Evolutionary conservation across 140 eudicot species (phyloP).

Genomic region (Bidens hawaiensis): DNA sequence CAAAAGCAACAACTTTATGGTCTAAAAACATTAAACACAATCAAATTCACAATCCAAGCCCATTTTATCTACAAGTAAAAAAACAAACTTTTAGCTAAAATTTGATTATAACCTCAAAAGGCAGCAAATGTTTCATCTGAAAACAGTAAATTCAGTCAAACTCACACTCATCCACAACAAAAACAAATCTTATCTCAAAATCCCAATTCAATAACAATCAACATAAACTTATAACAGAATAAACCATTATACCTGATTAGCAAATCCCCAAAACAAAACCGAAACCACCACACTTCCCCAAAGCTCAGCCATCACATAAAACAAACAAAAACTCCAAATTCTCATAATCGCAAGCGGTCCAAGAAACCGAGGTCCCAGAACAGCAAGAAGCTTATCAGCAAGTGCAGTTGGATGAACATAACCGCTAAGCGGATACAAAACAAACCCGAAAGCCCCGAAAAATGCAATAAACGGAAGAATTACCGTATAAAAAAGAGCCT

Average conservation of each 20-base stretch:
- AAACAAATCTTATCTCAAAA: slow-evolving; percentile 1
- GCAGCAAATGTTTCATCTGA: neutral
- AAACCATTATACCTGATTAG: slow-evolving; percentile 78
- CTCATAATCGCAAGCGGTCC: slow-evolving; percentile 95
- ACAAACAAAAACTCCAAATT: slow-evolving; percentile 96
- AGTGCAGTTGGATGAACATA: slow-evolving; percentile 85
- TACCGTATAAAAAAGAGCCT: slow-evolving; percentile 77
- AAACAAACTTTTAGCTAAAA: neutral
- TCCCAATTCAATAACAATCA: neutral
- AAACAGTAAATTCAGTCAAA: slow-evolving; percentile 4
- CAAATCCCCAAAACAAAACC: slow-evolving; percentile 98
- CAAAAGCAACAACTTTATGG: neutral
- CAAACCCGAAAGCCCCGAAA: slow-evolving; percentile 97
- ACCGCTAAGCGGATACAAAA: slow-evolving; percentile 80
- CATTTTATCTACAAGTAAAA: neutral
- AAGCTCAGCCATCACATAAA: slow-evolving; percentile 99
- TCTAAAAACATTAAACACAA: neutral
- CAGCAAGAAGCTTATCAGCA: slow-evolving; percentile 69
- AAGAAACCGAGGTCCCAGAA: slow-evolving; percentile 84
- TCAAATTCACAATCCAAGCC: neutral
- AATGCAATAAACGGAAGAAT: slow-evolving; percentile 85
- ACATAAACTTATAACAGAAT: neutral
- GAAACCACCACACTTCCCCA: slow-evolving; percentile 99
- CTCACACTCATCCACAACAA: neutral
- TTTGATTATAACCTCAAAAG: neutral